Evolutionary conservation across 2,329 filamentous ascomycete genomes (phyloP), one percentile per base, ranked within the genome.

Genomic region (Aspergillus persii): DNA sequence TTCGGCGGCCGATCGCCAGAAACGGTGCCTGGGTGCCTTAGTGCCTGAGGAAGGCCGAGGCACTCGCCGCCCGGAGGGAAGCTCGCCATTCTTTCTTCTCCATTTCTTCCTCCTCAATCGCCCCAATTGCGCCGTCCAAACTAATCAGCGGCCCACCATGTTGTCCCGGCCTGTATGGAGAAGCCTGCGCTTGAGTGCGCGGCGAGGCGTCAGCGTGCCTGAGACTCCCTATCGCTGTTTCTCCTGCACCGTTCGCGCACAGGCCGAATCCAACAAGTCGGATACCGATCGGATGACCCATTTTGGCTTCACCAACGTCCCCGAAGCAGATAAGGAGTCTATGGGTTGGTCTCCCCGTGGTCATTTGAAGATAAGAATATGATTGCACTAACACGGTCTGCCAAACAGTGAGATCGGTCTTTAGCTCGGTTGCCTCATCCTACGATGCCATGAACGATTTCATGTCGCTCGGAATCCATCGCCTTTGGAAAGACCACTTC

Each of bases 361-460:
- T 2, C 11, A n/a, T 3, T 23, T 23, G 12, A 11, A 29, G 18
- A 47, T 44, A 39, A 18, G 18, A 55, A 26, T 31, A 48, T n/a
- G 44, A 27, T 12, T 4, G 8, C 36, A 15, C 44, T 57, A 29
- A 52, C 54, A 60, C 61, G 27, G 31, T 31, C 31, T 48, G 27
- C 65, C 76, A 80, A 6, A 47, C 49, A 83, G 93, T 97, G 46
- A 90, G 90, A 61, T 87, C 86, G 47, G 95, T 99, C 59, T 99
- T 99, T 80, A 94, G 91, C 76, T 97, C 90, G 66, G 95, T 99
- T 46, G 95, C 95, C 66, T 88, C 91, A 63, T 92, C 90, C 18
- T 99, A 99, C 79, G 95, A 99, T 77, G 89, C 89, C 63, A 99
- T 99, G 95, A 99, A 99, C 80, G 95, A 99, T 76, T 84, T 98